Conservation (phyloP, 805 yeast species). For the Candida tibetensis region DNA sequence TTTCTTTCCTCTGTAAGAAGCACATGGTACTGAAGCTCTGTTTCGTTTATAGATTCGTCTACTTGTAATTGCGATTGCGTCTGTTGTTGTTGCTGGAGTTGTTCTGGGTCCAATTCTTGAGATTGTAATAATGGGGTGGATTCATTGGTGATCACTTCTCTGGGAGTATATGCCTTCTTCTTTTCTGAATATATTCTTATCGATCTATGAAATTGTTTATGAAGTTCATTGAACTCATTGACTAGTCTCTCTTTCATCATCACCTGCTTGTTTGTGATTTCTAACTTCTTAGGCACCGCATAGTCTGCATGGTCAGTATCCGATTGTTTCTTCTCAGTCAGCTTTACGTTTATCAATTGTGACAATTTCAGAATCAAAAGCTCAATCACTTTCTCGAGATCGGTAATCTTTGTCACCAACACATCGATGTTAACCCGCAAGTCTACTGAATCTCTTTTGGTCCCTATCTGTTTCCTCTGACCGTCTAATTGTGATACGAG, state of each 20-base stretch:
- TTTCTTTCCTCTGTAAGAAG: constrained; percentile 70
- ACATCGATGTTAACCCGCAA: constrained; percentile 37
- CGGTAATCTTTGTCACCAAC: constrained; percentile 28
- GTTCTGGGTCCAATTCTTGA: constrained; percentile 15
- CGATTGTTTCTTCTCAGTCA: constrained; percentile 14
- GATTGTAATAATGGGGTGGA: constrained; percentile 38
- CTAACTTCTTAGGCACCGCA: constrained; percentile 19
- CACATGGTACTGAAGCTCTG: constrained; percentile 60
- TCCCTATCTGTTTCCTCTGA: constrained; percentile 50
- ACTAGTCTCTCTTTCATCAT: constrained; percentile 52
- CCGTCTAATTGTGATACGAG: constrained; percentile 51
- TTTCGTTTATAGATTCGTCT: constrained; percentile 42
- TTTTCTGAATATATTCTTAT: constrained; percentile 50
- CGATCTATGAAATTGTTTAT: constrained; percentile 40
- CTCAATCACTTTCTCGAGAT: constrained; percentile 31
- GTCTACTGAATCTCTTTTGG: constrained; percentile 44
- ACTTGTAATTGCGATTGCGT: constrained; percentile 28
- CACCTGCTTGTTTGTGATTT: constrained; percentile 37
- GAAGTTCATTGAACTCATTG: constrained; percentile 54
- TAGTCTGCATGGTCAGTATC: constrained; percentile 5
- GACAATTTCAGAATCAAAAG: constrained; percentile 28
- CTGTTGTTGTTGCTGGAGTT: constrained; percentile 31
- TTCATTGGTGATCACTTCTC: constrained; percentile 20
- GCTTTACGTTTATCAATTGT: constrained; percentile 26
- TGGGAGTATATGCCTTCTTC: constrained; percentile 23